Percentiles rank a stretch among this genome's conserved stretches.
phyloP scores from a whole-genome alignment of 2,329 filamentous ascomycete genomes.

The Aspergillus luchuensis region DNA sequence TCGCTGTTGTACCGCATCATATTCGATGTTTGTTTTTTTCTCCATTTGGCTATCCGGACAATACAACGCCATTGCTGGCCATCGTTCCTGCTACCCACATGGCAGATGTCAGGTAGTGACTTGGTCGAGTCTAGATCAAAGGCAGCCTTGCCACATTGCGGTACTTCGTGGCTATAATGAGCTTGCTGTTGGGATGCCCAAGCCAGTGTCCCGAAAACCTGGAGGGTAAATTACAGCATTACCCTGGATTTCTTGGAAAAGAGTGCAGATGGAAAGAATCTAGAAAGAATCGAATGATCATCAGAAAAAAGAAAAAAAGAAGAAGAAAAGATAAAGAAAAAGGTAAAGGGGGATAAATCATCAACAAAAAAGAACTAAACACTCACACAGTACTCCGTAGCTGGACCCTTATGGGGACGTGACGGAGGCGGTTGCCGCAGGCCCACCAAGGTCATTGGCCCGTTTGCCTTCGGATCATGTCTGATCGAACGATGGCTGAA shows the following conservation, averaged over 20 bases:
- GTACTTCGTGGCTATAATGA: constrained; percentile 1
- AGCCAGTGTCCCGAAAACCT: neutral
- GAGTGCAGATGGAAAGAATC: neutral
- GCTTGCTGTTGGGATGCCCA: neutral
- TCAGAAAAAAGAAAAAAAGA: neutral
- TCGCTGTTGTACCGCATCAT: neutral
- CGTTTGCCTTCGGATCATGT: neutral
- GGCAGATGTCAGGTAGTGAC: constrained; percentile 4
- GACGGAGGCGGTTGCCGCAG: neutral
- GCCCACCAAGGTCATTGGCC: neutral
- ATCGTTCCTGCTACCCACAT: constrained; percentile 6
- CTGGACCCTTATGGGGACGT: neutral
- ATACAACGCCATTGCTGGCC: constrained; percentile 4
- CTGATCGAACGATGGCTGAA: constrained; percentile 1
- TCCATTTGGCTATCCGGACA: neutral
- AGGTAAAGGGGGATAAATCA: neutral
- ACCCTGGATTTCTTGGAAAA: neutral
- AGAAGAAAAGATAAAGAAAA: neutral
- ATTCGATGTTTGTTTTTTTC: neutral
- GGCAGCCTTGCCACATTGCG: constrained; percentile 7
- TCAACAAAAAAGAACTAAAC: neutral
- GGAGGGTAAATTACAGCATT: neutral
- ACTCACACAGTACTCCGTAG: neutral
- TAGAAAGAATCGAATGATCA: neutral
- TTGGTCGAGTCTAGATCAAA: constrained; percentile 3